These are phyloP conservation scores for Claviceps sp. DNA, from an alignment of 2,329 filamentous ascomycete species.

Conservation along the genomic window DNA sequence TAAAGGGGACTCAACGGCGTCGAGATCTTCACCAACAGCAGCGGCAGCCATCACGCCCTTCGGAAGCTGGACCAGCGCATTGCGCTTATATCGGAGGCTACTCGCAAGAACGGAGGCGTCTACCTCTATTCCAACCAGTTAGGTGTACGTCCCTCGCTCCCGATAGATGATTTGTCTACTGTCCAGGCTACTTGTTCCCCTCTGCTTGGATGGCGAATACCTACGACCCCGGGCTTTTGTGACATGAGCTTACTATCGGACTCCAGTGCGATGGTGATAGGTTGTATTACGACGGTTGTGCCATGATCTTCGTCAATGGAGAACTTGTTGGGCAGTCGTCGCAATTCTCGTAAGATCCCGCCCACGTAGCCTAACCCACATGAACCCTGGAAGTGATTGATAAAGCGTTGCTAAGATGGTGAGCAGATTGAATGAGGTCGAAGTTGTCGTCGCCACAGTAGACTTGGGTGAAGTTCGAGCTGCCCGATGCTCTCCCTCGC, in stretches of 20 bases:
- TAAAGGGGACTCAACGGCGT: conserved; percentile 5
- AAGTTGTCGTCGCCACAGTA: conserved; percentile 52
- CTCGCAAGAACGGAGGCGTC: conserved; percentile 4
- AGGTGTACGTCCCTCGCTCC: neutral
- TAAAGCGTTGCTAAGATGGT: neutral
- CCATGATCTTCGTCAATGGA: conserved; percentile 52
- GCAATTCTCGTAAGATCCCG: conserved; percentile 36
- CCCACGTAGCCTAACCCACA: conserved; percentile 28
- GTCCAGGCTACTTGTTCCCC: neutral
- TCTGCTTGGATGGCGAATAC: neutral
- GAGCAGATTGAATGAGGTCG: conserved; percentile 26
- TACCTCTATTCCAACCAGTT: conserved; percentile 5
- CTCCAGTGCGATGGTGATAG: conserved; percentile 1
- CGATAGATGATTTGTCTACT: neutral
- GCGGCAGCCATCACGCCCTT: conserved; percentile 3
- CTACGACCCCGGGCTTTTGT: neutral
- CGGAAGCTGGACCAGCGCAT: conserved; percentile 5
- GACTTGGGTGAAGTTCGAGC: conserved; percentile 56
- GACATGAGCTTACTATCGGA: neutral
- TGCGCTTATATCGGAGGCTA: conserved; percentile 3
- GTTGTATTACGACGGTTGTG: conserved; percentile 10
- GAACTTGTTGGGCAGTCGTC: conserved; percentile 47
- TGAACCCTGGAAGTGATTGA: neutral
- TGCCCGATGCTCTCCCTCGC: conserved; percentile 2
- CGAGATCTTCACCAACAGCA: conserved; percentile 6